These are phyloP conservation scores for Macrolepiota fuliginosa DNA, from an alignment of 768 basidiomycete species.

Conservation along the genomic window DNA sequence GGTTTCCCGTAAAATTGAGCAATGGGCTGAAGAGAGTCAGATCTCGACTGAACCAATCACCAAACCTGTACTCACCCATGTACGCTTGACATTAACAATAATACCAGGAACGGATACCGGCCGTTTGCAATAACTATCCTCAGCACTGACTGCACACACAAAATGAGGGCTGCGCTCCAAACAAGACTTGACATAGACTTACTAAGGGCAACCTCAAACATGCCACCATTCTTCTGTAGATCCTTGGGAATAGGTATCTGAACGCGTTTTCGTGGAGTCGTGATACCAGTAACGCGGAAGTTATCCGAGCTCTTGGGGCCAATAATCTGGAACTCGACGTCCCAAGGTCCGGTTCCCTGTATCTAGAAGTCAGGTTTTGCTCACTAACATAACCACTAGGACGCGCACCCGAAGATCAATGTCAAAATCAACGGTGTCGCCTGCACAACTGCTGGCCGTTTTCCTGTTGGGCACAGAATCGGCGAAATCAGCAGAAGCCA, in stretches of 20 bases:
- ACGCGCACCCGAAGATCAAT: slow-evolving; percentile 72
- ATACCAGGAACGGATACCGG: slow-evolving; percentile 73
- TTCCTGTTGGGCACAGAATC: slow-evolving; percentile 45
- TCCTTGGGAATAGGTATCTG: slow-evolving; percentile 66
- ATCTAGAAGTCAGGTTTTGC: background rate
- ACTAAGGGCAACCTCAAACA: slow-evolving; percentile 80
- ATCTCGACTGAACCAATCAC: background rate
- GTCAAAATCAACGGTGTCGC: slow-evolving; percentile 69
- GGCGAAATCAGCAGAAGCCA: slow-evolving; percentile 78
- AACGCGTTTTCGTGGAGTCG: slow-evolving; percentile 50
- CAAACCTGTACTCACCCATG: slow-evolving; percentile 51
- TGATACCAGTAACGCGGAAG: slow-evolving; percentile 53
- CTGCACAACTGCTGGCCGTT: slow-evolving; percentile 75
- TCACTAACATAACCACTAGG: background rate
- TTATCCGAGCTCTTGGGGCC: slow-evolving; percentile 67
- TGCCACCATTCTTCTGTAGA: slow-evolving; percentile 67
- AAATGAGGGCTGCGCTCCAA: slow-evolving; percentile 13
- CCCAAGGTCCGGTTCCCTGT: slow-evolving; percentile 91
- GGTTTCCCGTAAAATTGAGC: slow-evolving; percentile 79
- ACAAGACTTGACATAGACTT: slow-evolving; percentile 17
- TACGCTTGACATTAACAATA: slow-evolving; percentile 78
- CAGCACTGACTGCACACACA: slow-evolving; percentile 64
- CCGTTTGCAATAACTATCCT: slow-evolving; percentile 87
- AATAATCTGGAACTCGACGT: slow-evolving; percentile 76
- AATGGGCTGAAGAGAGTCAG: slow-evolving; percentile 57